phyloP scores from a whole-genome alignment of 2,329 filamentous ascomycete genomes.

The Zasmidium angulare region DNA sequence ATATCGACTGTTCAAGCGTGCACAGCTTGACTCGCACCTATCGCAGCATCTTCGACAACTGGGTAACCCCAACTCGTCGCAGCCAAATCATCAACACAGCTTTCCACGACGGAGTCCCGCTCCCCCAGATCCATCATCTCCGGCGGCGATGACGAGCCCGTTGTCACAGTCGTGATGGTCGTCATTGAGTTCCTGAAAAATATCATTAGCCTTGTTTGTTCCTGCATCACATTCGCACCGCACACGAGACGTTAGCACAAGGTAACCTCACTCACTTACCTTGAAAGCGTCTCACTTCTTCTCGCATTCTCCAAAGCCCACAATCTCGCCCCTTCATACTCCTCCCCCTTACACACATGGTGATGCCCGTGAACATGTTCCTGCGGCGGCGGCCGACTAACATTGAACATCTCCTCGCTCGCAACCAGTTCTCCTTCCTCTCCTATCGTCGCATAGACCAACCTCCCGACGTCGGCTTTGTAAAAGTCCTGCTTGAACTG shows the following conservation, averaged over 20 bases:
- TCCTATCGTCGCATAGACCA: constrained; percentile 14
- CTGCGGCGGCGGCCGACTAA: constrained; percentile 3
- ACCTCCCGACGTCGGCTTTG: constrained; percentile 12
- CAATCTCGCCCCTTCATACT: neutral
- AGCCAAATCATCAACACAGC: neutral
- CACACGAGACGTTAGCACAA: neutral
- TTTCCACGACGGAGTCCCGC: neutral
- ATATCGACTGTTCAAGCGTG: too few species aligned
- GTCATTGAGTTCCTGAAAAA: neutral
- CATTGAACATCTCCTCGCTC: constrained; percentile 8
- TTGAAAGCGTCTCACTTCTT: neutral
- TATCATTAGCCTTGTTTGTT: neutral
- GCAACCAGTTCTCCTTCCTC: constrained; percentile 8
- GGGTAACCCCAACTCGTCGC: neutral
- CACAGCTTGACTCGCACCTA: too few species aligned
- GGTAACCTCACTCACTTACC: neutral
- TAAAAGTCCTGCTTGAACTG: constrained; percentile 11
- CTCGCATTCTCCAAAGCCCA: neutral
- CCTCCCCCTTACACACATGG: neutral
- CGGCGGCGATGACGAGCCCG: neutral
- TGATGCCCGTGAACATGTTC: neutral
- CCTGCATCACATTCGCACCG: neutral
- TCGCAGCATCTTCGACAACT: neutral
- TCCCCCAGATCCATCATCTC: neutral
- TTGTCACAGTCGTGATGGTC: neutral